Conservation (phyloP, 2,329 filamentous ascomycete genomes). For the Sordariomycetes sp. region DNA sequence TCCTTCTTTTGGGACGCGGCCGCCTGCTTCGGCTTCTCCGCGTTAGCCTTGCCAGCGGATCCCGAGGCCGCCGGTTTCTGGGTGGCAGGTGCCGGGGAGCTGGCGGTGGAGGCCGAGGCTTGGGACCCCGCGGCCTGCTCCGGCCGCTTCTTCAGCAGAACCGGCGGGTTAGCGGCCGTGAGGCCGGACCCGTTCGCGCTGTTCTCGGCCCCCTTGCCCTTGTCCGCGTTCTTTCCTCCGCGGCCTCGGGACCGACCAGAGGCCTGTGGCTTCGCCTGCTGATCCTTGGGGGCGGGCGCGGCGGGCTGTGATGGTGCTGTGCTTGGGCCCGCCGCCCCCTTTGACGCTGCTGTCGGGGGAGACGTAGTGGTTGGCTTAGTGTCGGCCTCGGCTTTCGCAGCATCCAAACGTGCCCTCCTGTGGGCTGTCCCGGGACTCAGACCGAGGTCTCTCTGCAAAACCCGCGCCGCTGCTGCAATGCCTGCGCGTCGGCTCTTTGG, state of each 20-base stretch:
- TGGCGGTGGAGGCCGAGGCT: neutral
- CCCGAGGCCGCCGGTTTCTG: constrained; percentile 3
- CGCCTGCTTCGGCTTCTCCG: constrained; percentile 7
- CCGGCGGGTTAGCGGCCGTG: constrained; percentile 16
- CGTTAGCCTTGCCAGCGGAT: constrained; percentile 10
- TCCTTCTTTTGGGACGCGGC: constrained; percentile 19
- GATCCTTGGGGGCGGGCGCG: constrained; percentile 6
- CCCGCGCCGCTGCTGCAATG: constrained; percentile 50
- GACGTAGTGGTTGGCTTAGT: constrained; percentile 20
- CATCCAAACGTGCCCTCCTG: constrained; percentile 44
- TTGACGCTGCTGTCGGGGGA: neutral
- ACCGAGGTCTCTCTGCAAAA: constrained; percentile 53
- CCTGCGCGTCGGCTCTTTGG: constrained; percentile 43
- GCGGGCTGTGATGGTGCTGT: constrained; percentile 5
- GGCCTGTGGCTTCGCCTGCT: constrained; percentile 7
- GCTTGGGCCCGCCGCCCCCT: constrained; percentile 2
- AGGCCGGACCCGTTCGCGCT: constrained; percentile 5
- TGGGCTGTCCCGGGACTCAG: constrained; percentile 50
- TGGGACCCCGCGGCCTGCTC: constrained; percentile 13
- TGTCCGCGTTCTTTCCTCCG: constrained; percentile 23
- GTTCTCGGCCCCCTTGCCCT: constrained; percentile 21
- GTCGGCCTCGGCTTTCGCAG: constrained; percentile 39
- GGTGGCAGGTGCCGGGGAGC: neutral
- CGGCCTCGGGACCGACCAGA: constrained; percentile 12
- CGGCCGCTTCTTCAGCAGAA: constrained; percentile 28